Conservation (phyloP, 345 rosid genomes). For the Arabidopsis arenosa region DNA sequence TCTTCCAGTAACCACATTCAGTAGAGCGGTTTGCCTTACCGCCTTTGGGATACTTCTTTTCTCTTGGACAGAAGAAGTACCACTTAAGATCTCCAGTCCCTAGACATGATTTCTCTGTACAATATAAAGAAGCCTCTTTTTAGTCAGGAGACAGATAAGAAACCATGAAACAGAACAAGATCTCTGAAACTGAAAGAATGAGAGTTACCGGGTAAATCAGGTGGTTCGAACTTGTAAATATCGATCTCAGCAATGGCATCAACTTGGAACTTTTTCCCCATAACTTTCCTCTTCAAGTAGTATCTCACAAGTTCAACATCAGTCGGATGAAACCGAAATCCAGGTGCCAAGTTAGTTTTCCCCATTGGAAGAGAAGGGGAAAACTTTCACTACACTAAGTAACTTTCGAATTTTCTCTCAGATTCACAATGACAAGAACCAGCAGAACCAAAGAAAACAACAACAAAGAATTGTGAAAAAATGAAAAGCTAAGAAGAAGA, state of each 20-base stretch:
- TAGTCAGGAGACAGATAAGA: not conserved
- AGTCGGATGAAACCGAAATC: constrained; percentile 85
- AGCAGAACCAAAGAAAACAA: not conserved
- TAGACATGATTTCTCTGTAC: constrained; percentile 49
- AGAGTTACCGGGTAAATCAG: constrained; percentile 63
- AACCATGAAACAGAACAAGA: constrained; percentile 2
- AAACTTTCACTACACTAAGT: constrained; percentile 3
- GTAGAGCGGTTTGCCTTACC: constrained; percentile 56
- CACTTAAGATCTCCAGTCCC: constrained; percentile 69
- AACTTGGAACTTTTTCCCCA: constrained; percentile 49
- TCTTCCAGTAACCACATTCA: constrained; percentile 72
- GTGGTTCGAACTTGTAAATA: constrained; percentile 70
- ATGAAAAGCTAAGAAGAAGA: not conserved
- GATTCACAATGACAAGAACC: not conserved
- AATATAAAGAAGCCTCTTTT: not conserved
- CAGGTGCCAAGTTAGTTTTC: constrained; percentile 55
- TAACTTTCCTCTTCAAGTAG: constrained; percentile 69
- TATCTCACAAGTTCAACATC: constrained; percentile 73
- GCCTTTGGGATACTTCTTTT: constrained; percentile 63
- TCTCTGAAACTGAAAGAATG: not conserved
- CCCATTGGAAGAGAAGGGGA: constrained; percentile 48
- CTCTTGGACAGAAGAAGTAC: constrained; percentile 80
- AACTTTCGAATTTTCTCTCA: not conserved
- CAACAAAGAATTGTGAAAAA: not conserved
- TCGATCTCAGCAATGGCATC: constrained; percentile 64